Evolutionary conservation across 805 yeast genomes (phyloP), one percentile per base, ranked within the genome.

Genomic region (Metschnikowia orientalis): DNA sequence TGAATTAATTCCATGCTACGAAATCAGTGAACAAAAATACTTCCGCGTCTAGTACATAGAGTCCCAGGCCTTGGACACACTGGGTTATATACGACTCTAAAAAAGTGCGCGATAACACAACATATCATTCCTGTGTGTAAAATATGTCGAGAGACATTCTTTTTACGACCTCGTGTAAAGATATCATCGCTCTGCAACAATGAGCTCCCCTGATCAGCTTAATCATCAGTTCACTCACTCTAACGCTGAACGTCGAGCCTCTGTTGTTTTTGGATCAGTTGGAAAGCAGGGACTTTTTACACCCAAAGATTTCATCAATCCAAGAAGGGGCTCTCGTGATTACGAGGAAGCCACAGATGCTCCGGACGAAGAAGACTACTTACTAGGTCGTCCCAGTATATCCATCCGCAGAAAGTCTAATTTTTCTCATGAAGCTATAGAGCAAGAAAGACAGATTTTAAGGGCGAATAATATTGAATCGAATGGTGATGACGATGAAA

Each of bases 201-300:
- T 40, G 43, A 13, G 29, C 16, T 40, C 44, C 23, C 41, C 42
- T 18, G 37, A 42, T 31, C 31, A 38, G 26, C 34, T 35, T 25
- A 35, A 37, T 30, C 56, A 52, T 34, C 55, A 53, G 30, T 69
- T 69, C 45, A 59, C 52, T 3, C 66, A 68, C 34, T 63, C 77
- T 5, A 71, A 65, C 23, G 55, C 69, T 2, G 60, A 69, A 38
- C 57, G 79, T 38, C 54, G 79, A 36, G 76, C 74, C 4, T 73
- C 79, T 1, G 60, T 71, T 1, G 70, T 73, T 0, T 71, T 59
- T 32, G 79, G 77, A 2, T 70, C 76, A 1, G 51, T 66, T 4
- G 77, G 78, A 4, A 63, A 76, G 40, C 68, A 71, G 3, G 77
- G 78, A 0, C 53, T 74, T 3, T 74, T 57, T 35, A 50, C 71